These are phyloP conservation scores for Dichomitus squalens DNA, from an alignment of 1,284 basidiomycete species.

Conservation along the genomic window DNA sequence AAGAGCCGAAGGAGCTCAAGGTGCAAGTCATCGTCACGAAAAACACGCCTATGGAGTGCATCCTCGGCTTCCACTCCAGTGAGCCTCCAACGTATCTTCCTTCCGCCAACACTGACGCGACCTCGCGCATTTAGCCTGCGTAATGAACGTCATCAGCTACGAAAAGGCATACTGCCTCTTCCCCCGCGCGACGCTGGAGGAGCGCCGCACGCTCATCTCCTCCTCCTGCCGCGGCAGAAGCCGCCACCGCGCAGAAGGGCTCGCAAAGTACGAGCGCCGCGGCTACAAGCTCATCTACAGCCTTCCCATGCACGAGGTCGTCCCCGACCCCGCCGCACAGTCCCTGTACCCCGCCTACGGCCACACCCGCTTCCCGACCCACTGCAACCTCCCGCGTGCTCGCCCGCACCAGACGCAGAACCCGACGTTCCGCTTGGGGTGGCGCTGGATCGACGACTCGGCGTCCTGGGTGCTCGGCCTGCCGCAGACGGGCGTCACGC, in stretches of 20 bases:
- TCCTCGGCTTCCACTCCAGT: conserved; percentile 48
- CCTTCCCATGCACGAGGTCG: conserved; percentile 6
- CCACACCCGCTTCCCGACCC: background rate
- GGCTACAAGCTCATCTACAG: conserved; percentile 25
- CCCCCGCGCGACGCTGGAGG: conserved; percentile 33
- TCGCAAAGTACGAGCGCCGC: conserved; percentile 30
- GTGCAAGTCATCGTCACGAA: conserved; percentile 24
- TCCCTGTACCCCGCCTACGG: background rate
- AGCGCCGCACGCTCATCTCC: conserved; percentile 23
- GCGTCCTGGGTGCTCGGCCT: conserved; percentile 26
- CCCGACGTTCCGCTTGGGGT: conserved; percentile 21
- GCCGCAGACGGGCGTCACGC: conserved; percentile 17
- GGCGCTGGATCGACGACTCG: conserved; percentile 29
- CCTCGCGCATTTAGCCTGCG: conserved; percentile 39
- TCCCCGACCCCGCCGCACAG: conserved; percentile 5
- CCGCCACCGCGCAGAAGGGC: conserved; percentile 9
- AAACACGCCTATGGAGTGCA: conserved; percentile 22
- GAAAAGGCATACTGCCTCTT: conserved; percentile 28
- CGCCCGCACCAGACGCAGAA: background rate
- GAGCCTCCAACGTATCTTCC: conserved; percentile 15
- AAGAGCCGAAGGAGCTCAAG: conserved; percentile 6
- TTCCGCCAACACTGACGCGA: background rate
- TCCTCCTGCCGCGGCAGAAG: conserved; percentile 13
- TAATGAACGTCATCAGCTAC: conserved; percentile 46
- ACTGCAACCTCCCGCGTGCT: background rate